Percentiles rank a stretch among this genome's conserved stretches.
phyloP scores from a whole-genome alignment of 1,284 basidiomycete genomes.

The Ceratobasidium sp. region DNA sequence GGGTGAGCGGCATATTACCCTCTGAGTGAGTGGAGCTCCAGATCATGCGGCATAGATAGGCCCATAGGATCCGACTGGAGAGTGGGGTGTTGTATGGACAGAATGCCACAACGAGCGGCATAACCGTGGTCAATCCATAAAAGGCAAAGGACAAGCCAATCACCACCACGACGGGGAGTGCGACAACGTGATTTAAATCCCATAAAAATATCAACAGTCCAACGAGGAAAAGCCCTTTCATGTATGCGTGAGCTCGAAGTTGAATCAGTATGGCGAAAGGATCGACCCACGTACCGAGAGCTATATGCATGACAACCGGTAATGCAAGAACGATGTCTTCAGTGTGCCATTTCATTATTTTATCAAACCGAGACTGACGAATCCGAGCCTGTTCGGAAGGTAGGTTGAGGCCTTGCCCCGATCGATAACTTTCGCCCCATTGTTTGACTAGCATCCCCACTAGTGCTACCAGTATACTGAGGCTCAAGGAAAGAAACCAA shows the following conservation, averaged over 20 bases:
- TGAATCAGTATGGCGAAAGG: too few species aligned
- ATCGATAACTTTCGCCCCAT: too few species aligned
- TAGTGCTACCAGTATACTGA: too few species aligned
- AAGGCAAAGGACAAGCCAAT: background rate
- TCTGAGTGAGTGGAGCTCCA: background rate
- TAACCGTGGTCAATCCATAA: background rate
- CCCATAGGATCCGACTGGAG: constrained; percentile 5
- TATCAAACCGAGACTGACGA: constrained; percentile 1
- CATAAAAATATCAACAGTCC: constrained; percentile 7
- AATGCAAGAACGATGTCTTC: background rate
- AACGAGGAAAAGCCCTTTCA: background rate
- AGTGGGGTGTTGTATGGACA: constrained; percentile 17
- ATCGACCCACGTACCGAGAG: background rate
- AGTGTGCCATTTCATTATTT: background rate
- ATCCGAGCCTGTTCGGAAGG: constrained; percentile 1
- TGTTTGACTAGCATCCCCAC: too few species aligned
- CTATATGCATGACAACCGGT: constrained; percentile 4
- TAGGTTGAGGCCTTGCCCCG: too few species aligned
- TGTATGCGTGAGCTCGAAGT: background rate
- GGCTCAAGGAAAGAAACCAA: background rate
- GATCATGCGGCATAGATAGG: background rate
- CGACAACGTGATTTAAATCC: background rate
- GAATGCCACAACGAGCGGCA: background rate
- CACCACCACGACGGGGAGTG: background rate
- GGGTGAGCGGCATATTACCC: background rate